These are phyloP conservation scores for Yarrowia sp. DNA, from an alignment of 805 yeast species.

Conservation along the genomic window DNA sequence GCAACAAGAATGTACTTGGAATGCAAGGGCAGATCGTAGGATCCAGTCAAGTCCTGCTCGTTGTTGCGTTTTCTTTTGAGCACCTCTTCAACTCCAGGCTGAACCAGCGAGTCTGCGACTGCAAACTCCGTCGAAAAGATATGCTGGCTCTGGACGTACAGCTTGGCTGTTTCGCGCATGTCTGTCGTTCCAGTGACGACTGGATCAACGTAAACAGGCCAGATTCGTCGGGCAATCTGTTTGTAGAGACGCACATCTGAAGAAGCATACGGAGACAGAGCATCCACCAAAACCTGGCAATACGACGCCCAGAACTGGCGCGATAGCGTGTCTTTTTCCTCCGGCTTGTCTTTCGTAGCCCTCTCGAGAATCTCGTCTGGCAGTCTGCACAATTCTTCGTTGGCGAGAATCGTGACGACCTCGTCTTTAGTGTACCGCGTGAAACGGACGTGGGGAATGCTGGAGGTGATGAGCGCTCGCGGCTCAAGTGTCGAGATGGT, in stretches of 20 bases:
- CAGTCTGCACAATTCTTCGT: constrained; percentile 33
- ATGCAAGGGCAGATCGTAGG: constrained; percentile 52
- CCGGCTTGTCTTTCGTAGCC: not conserved
- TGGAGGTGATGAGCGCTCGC: constrained; percentile 41
- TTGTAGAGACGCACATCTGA: constrained; percentile 40
- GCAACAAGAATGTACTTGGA: constrained; percentile 76
- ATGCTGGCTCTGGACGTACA: constrained; percentile 33
- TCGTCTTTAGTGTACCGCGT: constrained; percentile 45
- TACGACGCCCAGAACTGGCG: constrained; percentile 45
- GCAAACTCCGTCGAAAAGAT: constrained; percentile 35
- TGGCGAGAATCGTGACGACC: constrained; percentile 40
- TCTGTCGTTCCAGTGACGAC: constrained; percentile 27
- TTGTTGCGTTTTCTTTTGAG: constrained; percentile 26
- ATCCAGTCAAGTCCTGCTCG: constrained; percentile 30
- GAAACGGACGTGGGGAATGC: constrained; percentile 48
- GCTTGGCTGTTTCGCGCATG: constrained; percentile 31
- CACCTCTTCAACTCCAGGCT: constrained; percentile 28
- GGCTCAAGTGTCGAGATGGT: constrained; percentile 49
- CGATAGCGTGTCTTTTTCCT: constrained; percentile 29
- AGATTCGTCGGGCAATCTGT: constrained; percentile 35
- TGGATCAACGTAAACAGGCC: constrained; percentile 40
- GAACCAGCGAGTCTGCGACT: constrained; percentile 30
- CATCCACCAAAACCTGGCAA: constrained; percentile 45
- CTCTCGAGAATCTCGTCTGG: constrained; percentile 31
- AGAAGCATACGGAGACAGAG: constrained; percentile 48